Conservation (phyloP, 495 filamentous ascomycete species). For the Xylaria sp. region DNA sequence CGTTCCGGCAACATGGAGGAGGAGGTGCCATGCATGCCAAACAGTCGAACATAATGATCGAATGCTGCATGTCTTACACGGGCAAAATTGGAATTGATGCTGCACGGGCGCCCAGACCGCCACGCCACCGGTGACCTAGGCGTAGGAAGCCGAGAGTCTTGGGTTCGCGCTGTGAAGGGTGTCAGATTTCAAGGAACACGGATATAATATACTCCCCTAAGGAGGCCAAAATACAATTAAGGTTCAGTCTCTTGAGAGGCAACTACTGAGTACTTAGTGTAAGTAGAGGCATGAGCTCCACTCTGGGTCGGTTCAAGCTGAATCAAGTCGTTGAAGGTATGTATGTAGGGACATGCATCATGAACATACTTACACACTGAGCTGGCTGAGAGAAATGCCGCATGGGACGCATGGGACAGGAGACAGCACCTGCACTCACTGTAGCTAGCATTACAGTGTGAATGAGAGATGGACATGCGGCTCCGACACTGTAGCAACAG, state of each 20-base stretch:
- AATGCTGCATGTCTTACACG: neutral
- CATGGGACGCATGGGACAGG: slow-evolving; percentile 18
- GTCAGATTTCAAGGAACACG: neutral
- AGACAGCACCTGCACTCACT: neutral
- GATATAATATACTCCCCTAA: neutral
- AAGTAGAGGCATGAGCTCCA: neutral
- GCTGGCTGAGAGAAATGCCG: slow-evolving; percentile 24
- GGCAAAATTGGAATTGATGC: slow-evolving; percentile 2
- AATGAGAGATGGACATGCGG: neutral
- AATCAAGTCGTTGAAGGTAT: neutral
- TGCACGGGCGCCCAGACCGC: slow-evolving; percentile 7
- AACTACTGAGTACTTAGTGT: neutral
- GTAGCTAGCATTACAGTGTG: slow-evolving; percentile 11
- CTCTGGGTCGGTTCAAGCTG: neutral
- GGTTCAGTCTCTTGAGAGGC: neutral
- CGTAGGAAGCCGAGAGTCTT: slow-evolving; percentile 10
- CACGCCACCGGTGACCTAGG: slow-evolving; percentile 7
- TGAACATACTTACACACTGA: slow-evolving; percentile 6
- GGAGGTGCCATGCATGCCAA: neutral
- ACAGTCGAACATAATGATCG: neutral
- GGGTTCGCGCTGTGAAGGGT: neutral
- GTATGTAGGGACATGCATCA: neutral
- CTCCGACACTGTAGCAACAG: neutral
- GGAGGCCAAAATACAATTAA: neutral
- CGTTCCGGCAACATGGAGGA: neutral